phyloP scores from a whole-genome alignment of 805 yeast species.

The Candida glaebosa region DNA sequence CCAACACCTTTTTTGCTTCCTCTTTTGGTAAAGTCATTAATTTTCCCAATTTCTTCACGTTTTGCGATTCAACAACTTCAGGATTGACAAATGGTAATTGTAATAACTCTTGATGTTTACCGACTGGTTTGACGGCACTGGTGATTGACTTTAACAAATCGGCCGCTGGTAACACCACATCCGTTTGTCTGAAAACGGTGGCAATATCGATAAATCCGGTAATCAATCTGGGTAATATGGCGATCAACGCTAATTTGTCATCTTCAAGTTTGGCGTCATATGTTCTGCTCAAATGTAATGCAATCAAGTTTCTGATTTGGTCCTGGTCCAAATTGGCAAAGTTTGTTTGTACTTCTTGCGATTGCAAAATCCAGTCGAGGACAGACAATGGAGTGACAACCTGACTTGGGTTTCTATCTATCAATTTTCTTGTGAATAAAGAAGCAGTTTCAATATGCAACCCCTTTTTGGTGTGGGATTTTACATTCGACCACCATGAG shows the following conservation, averaged over 20 bases:
- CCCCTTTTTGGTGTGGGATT: constrained; percentile 76
- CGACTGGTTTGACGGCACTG: constrained; percentile 66
- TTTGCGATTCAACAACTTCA: constrained; percentile 37
- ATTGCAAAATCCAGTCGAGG: constrained; percentile 54
- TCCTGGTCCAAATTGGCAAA: constrained; percentile 41
- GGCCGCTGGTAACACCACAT: constrained; percentile 54
- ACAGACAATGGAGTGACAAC: constrained; percentile 57
- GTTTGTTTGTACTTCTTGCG: constrained; percentile 58
- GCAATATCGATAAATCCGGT: constrained; percentile 79
- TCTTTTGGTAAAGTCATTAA: constrained; percentile 56
- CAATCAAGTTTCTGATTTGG: constrained; percentile 49
- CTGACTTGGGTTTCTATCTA: constrained; percentile 72
- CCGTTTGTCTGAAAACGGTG: constrained; percentile 70
- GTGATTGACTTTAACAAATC: constrained; percentile 68
- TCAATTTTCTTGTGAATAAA: constrained; percentile 62
- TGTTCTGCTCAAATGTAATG: constrained; percentile 57
- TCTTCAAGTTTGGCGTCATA: constrained; percentile 23
- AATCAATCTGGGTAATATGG: constrained; percentile 63
- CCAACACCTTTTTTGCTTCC: constrained; percentile 54
- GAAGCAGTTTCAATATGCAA: constrained; percentile 83
- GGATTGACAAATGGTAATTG: constrained; percentile 77
- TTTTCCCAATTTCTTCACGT: constrained; percentile 63
- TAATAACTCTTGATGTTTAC: constrained; percentile 58
- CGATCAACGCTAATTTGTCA: constrained; percentile 53
- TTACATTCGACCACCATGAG: constrained; percentile 85